These are phyloP conservation scores for Phalaenopsis hybrid DNA, from an alignment of 116 monocot species.

Conservation along the genomic window DNA sequence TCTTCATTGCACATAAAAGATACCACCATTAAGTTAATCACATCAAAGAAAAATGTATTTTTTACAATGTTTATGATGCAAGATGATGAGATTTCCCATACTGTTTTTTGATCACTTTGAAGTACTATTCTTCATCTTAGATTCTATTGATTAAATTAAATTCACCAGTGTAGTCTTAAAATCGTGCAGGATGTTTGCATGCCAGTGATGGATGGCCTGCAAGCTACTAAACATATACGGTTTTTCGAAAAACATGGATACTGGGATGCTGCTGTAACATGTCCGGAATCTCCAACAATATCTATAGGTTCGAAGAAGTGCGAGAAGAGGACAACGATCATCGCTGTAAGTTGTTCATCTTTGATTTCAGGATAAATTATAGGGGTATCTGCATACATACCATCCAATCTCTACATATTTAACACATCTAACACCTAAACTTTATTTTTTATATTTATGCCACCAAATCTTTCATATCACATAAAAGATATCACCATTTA, in stretches of 20 bases:
- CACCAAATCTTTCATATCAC: too few relatives aligned
- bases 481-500: too few relatives aligned
- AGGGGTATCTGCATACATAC: too few relatives aligned
- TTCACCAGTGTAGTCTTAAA: not conserved
- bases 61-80: not conserved
- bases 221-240: conserved; percentile 68
- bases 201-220: conserved; percentile 79
- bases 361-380: not conserved
- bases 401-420: too few relatives aligned
- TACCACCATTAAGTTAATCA: too few relatives aligned
- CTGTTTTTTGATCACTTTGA: not conserved
- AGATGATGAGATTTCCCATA: not conserved
- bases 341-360: conserved; percentile 43
- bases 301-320: conserved; percentile 9
- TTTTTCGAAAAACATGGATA: conserved; percentile 52
- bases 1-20: too few relatives aligned
- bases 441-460: too few relatives aligned
- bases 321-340: conserved; percentile 42
- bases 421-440: too few relatives aligned
- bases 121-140: not conserved
- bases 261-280: conserved; percentile 42
- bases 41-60: too few relatives aligned
- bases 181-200: conserved; percentile 68
- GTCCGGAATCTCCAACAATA: conserved; percentile 10
- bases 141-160: not conserved